Evolutionary conservation across 352 stramenopile species (phyloP).

Genomic region (Phytopythium aichiense): DNA sequence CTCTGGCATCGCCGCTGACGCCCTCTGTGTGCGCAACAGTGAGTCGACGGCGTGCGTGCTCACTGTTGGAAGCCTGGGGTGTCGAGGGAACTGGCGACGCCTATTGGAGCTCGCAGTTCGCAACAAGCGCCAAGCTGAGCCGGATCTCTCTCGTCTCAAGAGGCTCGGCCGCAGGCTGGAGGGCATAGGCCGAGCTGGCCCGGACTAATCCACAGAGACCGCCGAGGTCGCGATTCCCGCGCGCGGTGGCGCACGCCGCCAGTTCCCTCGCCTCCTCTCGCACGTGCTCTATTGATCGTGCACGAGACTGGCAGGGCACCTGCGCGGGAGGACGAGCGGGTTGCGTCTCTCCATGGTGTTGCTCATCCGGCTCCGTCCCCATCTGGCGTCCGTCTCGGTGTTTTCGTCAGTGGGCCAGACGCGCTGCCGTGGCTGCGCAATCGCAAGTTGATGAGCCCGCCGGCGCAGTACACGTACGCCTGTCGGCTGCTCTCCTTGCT

Average conservation of each 20-base stretch:
- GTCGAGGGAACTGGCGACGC: no score
- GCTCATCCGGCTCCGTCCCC: neutral
- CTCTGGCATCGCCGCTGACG: neutral
- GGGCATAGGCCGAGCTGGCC: no score
- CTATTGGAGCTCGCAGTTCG: no score
- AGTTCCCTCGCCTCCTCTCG: neutral
- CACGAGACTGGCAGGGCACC: neutral
- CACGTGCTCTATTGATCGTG: neutral
- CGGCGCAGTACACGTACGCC: no score
- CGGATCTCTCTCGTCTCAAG: no score
- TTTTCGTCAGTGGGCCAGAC: neutral
- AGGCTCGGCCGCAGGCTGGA: no score
- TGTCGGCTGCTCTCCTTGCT: no score
- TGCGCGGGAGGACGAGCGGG: neutral
- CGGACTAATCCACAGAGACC: neutral
- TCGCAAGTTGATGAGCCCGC: neutral
- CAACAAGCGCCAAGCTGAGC: no score
- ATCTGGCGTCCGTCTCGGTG: neutral
- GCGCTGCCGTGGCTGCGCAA: neutral
- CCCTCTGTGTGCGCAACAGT: neutral
- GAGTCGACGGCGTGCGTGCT: neutral
- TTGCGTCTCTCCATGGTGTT: neutral
- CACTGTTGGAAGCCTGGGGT: neutral
- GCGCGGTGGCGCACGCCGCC: neutral
- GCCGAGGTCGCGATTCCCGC: no score